Base-by-base conservation (phyloP, 202 grass and related monocot genomes). In the Brachypodium distachyon region DNA sequence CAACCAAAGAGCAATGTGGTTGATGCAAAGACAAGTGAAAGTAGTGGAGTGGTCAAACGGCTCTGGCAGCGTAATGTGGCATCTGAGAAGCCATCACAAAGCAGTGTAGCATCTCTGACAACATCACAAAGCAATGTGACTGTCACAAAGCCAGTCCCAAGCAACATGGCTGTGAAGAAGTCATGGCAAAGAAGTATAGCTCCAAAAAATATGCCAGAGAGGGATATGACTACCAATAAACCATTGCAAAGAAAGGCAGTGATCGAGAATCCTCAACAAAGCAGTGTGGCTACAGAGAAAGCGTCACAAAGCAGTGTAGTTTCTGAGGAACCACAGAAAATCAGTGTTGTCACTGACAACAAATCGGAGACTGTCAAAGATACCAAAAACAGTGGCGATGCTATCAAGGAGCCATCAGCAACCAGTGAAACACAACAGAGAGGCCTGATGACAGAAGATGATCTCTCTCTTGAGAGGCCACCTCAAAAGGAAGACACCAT, bases 41-140 rank as follows among this genome's bases (percentile, higher is more conserved):
- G 33, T 63, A 58, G 31, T 65, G 86, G 81, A 49, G 23, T 38
- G 10, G 56, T 33, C 70, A 88, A 88, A 84, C 75, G 76, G 71
- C 17, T 70, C 47, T 88, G 86, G 86, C 77, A 88, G 48, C 63
- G 64, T 25, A 88, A 70, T 53, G 21, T 55, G n/a, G 1, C 76
- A 49, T 55, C 36, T 64, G 83, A 85, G 33, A 92, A 92, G 73
- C 69, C 27, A 37, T 80, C 77, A 62, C 54, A 86, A 72, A 83
- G 63, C 26, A 59, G 9, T 67, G 36, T 7, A 13, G 40, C n/a
- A 44, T 61, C 28, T 53, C 70, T 40, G 42, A 28, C 80, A 75
- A 36, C 73, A 57, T 83, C 81, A 58, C 77, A 90, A 84, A 83
- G 58, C 64, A 85, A 80, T 78, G 68, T 81, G 23, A 58, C 46